Base-by-base conservation (phyloP, 2,329 filamentous ascomycete genomes). In the Rhexocercosporidium sp. region DNA sequence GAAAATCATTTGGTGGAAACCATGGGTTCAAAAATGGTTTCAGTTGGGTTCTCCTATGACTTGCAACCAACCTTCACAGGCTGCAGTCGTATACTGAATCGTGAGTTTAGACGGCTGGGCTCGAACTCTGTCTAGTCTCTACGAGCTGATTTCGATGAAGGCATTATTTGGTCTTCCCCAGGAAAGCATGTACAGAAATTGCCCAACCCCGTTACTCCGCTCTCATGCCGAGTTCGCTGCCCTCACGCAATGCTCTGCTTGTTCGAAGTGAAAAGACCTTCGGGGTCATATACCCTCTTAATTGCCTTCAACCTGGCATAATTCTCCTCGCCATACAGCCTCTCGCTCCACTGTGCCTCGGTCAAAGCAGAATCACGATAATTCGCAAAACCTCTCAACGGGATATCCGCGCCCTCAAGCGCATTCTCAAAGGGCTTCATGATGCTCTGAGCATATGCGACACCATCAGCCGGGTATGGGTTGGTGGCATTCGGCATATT, bases 231-330 rank as follows among this genome's bases (percentile, higher is more conserved):
- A 37, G 34, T 18, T 54, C 53, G 14, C 53, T 11, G 7, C 34
- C 41, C 25, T 41, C 20, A 53, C 11, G 68, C 57, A 46, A 70
- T 70, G n/a, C 66, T 69, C 41, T 70, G 69, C 8, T 29, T 46
- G 49, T 70, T 70, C 14, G 59, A 53, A 12, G 67, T 70, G 34
- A 70, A 70, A 25, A 70, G 41, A 25, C 59, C 66, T 16, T 64
- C 62, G 0, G 69, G 69, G 46, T 70, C 66, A 53, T 62, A 54
- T 12, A 34, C 59, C 18, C 39, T 53, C 64, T 70, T 70, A 29
- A 70, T 64, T 3, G 16, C 31, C 66, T 69, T 54, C 53, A 70
- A 59, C 18, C 34, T 65, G 14, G 31, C 49, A 60, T 56, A 70
- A 31, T 70, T 70, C 41, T 63, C 37, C 12, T 46, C 59, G 14